These are phyloP conservation scores for Capronia americana DNA, from an alignment of 2,329 filamentous ascomycete genomes.

Conservation along the genomic window DNA sequence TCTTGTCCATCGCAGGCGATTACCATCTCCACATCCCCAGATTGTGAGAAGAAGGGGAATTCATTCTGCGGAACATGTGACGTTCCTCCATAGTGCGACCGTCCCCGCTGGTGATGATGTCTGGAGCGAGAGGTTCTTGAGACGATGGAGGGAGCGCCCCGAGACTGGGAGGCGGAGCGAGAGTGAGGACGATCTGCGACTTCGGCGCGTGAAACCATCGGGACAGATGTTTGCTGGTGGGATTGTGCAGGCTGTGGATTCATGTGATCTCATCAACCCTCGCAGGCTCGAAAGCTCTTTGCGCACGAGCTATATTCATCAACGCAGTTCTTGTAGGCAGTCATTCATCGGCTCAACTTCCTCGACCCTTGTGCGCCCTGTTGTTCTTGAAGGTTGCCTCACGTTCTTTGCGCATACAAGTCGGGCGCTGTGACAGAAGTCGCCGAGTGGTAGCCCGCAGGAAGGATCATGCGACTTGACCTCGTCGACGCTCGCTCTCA, in stretches of 20 bases:
- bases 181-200: conserved; percentile 54
- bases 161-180: conserved; percentile 37
- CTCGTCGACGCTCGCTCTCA: conserved; percentile 5
- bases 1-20: conserved; percentile 74
- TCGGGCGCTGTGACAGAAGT: conserved; percentile 14
- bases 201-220: conserved; percentile 54
- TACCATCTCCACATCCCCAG: conserved; percentile 90
- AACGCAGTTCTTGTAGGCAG: conserved; percentile 6
- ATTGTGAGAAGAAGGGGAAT: conserved; percentile 88
- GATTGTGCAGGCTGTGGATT: conserved; percentile 15
- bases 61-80: conserved; percentile 80
- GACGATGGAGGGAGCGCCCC: conserved; percentile 67
- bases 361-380: conserved; percentile 13
- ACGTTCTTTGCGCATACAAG: neutral
- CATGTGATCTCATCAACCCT: conserved; percentile 16
- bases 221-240: conserved; percentile 22
- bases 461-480: neutral
- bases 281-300: conserved; percentile 6
- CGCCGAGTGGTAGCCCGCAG: neutral
- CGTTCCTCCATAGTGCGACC: conserved; percentile 80
- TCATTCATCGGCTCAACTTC: neutral
- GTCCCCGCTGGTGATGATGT: conserved; percentile 70
- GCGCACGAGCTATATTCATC: neutral
- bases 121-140: conserved; percentile 67
- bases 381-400: conserved; percentile 15